phyloP scores from a whole-genome alignment of 2,329 filamentous ascomycete genomes.

The Lojkania enalia region DNA sequence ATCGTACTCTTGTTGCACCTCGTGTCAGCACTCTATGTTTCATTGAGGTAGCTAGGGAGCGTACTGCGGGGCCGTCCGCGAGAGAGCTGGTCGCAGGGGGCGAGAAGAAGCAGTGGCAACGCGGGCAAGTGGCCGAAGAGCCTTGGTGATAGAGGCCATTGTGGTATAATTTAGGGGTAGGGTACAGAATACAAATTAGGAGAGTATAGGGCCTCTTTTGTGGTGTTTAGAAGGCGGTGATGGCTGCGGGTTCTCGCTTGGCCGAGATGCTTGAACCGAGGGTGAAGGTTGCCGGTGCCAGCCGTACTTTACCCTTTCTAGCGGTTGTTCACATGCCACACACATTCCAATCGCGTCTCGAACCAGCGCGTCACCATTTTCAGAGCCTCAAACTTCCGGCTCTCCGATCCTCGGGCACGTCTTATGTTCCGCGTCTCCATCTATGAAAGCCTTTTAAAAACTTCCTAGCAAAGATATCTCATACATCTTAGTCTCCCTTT shows the following conservation, averaged over 20 bases:
- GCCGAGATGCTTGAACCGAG: neutral
- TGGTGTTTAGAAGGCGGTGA: neutral
- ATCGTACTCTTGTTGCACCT: constrained; percentile 37
- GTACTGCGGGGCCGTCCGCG: constrained; percentile 38
- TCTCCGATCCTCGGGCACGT: too few relatives aligned
- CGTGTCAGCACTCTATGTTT: constrained; percentile 5
- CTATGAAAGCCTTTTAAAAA: too few relatives aligned
- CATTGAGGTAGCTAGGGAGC: constrained; percentile 11
- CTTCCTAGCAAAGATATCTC: too few relatives aligned
- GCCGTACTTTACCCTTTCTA: neutral
- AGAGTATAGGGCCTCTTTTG: neutral
- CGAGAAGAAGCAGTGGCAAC: constrained; percentile 31
- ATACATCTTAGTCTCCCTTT: too few relatives aligned
- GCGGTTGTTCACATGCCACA: too few relatives aligned
- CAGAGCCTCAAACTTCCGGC: too few relatives aligned
- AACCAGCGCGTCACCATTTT: too few relatives aligned
- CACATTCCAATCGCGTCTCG: too few relatives aligned
- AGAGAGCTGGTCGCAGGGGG: constrained; percentile 30
- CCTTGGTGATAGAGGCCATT: constrained; percentile 40
- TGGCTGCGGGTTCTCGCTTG: neutral
- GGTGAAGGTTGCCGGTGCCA: neutral
- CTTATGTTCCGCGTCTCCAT: too few relatives aligned
- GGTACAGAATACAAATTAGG: neutral
- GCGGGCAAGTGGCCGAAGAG: constrained; percentile 36
- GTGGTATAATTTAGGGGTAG: constrained; percentile 5